These are phyloP conservation scores for Zygosaccharomyces lentus DNA, from an alignment of 805 yeast species.

Conservation along the genomic window DNA sequence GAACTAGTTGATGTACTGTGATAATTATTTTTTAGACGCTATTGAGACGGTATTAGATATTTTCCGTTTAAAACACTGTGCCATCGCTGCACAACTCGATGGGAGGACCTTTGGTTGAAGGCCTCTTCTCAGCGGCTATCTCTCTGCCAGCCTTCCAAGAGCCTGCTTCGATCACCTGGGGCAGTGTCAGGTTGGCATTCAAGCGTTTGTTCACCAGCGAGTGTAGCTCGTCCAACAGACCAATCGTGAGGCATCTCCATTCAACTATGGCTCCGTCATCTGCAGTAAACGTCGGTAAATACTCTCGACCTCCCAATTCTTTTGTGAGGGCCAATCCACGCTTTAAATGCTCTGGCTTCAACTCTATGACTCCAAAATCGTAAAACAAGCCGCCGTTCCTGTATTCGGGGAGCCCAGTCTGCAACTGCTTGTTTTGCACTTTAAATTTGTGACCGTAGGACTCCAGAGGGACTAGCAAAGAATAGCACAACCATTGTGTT, in stretches of 20 bases:
- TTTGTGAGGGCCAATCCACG: constrained; percentile 39
- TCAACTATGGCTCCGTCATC: constrained; percentile 59
- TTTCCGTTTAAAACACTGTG: constrained; percentile 46
- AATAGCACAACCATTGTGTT: constrained; percentile 65
- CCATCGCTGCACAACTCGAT: constrained; percentile 61
- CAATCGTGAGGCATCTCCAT: constrained; percentile 62
- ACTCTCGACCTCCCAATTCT: constrained; percentile 26
- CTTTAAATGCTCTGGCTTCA: constrained; percentile 41
- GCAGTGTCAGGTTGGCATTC: constrained; percentile 40
- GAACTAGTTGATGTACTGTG: constrained; percentile 3
- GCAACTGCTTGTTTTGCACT: constrained; percentile 38
- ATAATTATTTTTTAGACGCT: constrained; percentile 4
- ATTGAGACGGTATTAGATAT: neutral
- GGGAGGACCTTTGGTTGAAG: constrained; percentile 55
- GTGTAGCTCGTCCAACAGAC: constrained; percentile 49
- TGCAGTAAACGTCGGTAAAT: constrained; percentile 49
- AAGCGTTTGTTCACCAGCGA: constrained; percentile 48
- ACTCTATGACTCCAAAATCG: constrained; percentile 48
- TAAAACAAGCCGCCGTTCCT: constrained; percentile 62
- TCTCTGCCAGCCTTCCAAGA: constrained; percentile 64
- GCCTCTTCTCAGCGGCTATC: constrained; percentile 50
- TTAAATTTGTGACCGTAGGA: constrained; percentile 41
- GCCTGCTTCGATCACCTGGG: constrained; percentile 65
- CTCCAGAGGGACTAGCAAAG: constrained; percentile 50
- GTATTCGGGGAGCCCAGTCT: constrained; percentile 58